Evolutionary conservation across 345 rosid species (phyloP).

Genomic region (Eucalyptus regnans): DNA sequence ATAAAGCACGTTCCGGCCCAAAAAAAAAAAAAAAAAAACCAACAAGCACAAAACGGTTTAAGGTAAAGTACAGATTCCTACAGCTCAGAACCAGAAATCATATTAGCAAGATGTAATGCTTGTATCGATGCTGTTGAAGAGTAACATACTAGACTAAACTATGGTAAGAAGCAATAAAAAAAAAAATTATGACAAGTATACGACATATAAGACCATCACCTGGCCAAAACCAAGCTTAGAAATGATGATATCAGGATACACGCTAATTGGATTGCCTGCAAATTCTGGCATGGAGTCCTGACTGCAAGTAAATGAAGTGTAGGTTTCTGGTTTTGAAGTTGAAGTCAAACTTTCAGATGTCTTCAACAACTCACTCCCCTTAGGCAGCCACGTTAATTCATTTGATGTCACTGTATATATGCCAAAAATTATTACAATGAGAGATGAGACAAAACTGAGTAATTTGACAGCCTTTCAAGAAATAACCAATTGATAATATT

Average conservation of each 20-base stretch:
- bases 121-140: neutral
- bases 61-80: neutral
- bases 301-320: conserved; percentile 54
- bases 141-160: neutral
- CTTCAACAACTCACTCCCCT: conserved; percentile 70
- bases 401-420: conserved; percentile 50
- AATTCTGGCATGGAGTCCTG: conserved; percentile 58
- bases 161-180: neutral
- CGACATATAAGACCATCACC: conserved; percentile 12
- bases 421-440: neutral
- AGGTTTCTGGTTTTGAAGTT: conserved; percentile 48
- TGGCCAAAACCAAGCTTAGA: conserved; percentile 85
- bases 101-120: neutral
- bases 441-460: neutral
- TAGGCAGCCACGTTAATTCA: conserved; percentile 72
- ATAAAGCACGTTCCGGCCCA: neutral
- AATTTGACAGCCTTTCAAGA: neutral
- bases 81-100: neutral
- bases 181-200: neutral
- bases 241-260: conserved; percentile 43
- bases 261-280: conserved; percentile 32
- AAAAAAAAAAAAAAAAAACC: neutral
- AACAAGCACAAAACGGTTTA: neutral
- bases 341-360: conserved; percentile 32
- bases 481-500: neutral